Conservation (phyloP, 129 eudicot genomes). For the carrot (Daucus carota) region DH1_v3.0 NC_030382.2:43088501-43089000, state of each 20-base stretch:
- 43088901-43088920: constrained; percentile 93
- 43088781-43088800: constrained; percentile 1
- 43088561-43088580: constrained; percentile 70
- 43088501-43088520: constrained; percentile 95
- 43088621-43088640: constrained; percentile 20
- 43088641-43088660: constrained; percentile 23
- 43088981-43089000: constrained; percentile 21
- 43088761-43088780: constrained; percentile 9
- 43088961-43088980: constrained; percentile 3
- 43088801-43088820: background rate
- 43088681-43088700: constrained; percentile 94
- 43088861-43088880: constrained; percentile 96
- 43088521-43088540: constrained; percentile 85
- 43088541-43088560: constrained; percentile 93
- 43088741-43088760: constrained; percentile 16
- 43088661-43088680: constrained; percentile 59
- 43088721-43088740: constrained; percentile 79
- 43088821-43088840: constrained; percentile 40
- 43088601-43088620: constrained; percentile 27
- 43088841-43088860: constrained; percentile 99
- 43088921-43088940: constrained; percentile 47
- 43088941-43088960: background rate
- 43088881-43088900: constrained; percentile 98
- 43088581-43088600: constrained; percentile 36
- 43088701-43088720: constrained; percentile 94